Conservation (phyloP, 2,329 filamentous ascomycete species). For the Aspergillus proliferans region DNA sequence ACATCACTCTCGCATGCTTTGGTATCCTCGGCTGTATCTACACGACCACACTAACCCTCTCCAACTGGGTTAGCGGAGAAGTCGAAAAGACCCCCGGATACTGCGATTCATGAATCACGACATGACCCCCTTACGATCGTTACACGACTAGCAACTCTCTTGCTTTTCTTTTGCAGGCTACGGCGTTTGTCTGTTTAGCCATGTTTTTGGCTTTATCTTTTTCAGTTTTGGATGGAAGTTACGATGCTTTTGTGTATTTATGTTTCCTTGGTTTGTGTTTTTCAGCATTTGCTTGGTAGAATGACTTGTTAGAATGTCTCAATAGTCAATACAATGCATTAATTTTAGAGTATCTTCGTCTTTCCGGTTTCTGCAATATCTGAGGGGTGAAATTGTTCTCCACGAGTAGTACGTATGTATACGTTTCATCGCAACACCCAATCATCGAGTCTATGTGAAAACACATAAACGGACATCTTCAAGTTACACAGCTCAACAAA, state of each 20-base stretch:
- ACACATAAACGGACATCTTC: background rate
- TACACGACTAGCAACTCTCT: constrained; percentile 1
- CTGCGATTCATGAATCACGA: constrained; percentile 45
- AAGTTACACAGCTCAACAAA: too few relatives aligned
- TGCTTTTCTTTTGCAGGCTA: background rate
- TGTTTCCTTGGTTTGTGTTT: background rate
- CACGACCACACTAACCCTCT: constrained; percentile 77
- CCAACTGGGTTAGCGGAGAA: constrained; percentile 69
- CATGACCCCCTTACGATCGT: background rate
- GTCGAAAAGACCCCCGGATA: constrained; percentile 54
- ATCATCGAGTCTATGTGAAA: too few relatives aligned
- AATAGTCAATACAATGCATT: background rate
- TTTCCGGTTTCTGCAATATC: too few relatives aligned
- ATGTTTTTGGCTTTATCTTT: background rate
- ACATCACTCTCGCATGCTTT: constrained; percentile 72
- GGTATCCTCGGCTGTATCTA: constrained; percentile 85
- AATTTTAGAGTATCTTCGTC: too few relatives aligned
- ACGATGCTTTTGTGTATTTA: too few relatives aligned
- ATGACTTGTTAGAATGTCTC: background rate
- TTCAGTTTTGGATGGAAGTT: background rate
- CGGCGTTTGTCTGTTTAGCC: background rate
- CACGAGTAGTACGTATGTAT: too few relatives aligned
- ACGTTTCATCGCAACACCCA: too few relatives aligned
- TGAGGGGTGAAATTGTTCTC: too few relatives aligned
- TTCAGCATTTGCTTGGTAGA: background rate